phyloP scores from a whole-genome alignment of 768 basidiomycete species.

The Tylopilus subfusipes region DNA sequence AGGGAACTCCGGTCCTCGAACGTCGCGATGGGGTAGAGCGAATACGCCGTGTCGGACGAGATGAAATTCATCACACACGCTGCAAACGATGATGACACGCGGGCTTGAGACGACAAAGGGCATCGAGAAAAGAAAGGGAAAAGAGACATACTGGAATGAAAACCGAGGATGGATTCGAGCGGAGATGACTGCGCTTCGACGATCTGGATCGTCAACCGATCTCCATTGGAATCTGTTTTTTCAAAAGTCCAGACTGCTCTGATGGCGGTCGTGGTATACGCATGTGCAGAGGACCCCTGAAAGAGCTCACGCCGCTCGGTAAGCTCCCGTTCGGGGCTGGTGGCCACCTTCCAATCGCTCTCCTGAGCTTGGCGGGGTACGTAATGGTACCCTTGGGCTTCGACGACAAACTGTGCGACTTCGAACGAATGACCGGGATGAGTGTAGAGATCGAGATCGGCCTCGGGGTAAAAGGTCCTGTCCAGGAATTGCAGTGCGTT shows the following conservation, averaged over 20 bases:
- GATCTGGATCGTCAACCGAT: conserved; percentile 36
- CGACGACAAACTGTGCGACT: neutral
- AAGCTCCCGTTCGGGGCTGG: conserved; percentile 13
- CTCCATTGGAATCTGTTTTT: neutral
- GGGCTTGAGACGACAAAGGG: neutral
- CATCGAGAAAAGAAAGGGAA: conserved; percentile 16
- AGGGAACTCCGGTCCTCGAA: conserved; percentile 35
- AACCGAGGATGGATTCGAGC: conserved; percentile 33
- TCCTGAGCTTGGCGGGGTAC: conserved; percentile 20
- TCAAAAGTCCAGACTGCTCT: conserved; percentile 24
- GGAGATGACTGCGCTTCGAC: conserved; percentile 28
- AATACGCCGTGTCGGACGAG: conserved; percentile 38
- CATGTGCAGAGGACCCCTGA: fast-evolving
- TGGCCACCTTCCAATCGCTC: conserved; percentile 11
- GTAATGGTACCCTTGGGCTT: conserved; percentile 31
- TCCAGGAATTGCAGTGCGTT: neutral
- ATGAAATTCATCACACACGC: conserved; percentile 36
- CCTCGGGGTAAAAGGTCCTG: neutral
- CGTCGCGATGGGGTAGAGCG: conserved; percentile 41
- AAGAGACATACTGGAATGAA: conserved; percentile 40
- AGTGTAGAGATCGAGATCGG: neutral
- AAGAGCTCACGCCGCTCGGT: neutral
- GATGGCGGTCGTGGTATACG: neutral
- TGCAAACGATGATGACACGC: neutral
- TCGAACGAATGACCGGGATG: neutral